A percentile compares a stretch with the other conserved stretches of the same genome.
Conservation (phyloP, 371 early-diverging fungal genomes). For the Lichtheimia corymbifera region DNA sequence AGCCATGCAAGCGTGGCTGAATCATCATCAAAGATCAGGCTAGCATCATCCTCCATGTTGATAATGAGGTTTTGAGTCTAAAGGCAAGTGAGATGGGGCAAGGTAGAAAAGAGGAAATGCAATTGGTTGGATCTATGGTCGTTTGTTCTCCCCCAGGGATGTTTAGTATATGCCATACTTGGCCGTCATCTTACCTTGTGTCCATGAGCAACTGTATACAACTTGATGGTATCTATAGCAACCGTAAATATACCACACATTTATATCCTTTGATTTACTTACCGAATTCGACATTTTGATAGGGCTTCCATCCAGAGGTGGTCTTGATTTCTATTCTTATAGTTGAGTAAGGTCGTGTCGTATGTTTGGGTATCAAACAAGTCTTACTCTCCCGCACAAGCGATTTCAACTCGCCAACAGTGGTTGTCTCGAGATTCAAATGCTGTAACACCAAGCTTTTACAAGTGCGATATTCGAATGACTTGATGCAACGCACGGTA, state of each 20-base stretch:
- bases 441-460: slow-evolving; percentile 81
- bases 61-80: slow-evolving; percentile 81
- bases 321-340: slow-evolving; percentile 58
- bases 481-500: slow-evolving; percentile 88
- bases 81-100: neutral
- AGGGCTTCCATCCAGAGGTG: slow-evolving; percentile 74
- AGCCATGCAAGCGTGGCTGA: slow-evolving; percentile 57
- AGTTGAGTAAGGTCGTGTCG: neutral
- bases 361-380: neutral
- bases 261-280: slow-evolving; percentile 10
- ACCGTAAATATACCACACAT: too few species aligned
- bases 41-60: slow-evolving; percentile 80
- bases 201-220: slow-evolving; percentile 86
- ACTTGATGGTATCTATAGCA: slow-evolving; percentile 75
- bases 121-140: too few species aligned
- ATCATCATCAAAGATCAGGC: slow-evolving; percentile 64
- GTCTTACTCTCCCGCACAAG: slow-evolving; percentile 68
- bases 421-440: slow-evolving; percentile 66
- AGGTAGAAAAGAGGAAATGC: too few species aligned
- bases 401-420: slow-evolving; percentile 70
- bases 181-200: slow-evolving; percentile 62
- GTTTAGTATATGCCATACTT: too few species aligned
- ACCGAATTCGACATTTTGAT: slow-evolving; percentile 67
- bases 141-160: too few species aligned
- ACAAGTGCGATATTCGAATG: slow-evolving; percentile 87